These are phyloP conservation scores for Phytophthora lateralis DNA, from an alignment of 352 stramenopile genomes.

Conservation along the genomic window DNA sequence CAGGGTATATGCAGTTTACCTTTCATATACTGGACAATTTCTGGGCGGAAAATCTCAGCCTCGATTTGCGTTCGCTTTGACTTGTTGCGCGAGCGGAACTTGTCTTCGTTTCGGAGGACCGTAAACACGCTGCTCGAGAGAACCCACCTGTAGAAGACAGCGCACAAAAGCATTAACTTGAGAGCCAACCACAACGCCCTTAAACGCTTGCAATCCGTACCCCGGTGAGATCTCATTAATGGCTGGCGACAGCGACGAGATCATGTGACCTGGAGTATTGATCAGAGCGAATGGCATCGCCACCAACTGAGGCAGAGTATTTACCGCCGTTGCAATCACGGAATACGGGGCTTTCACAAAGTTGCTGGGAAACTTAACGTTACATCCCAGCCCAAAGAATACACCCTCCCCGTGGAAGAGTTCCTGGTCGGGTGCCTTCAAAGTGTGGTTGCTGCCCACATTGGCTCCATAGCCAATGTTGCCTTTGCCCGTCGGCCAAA, in stretches of 20 bases:
- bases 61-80: constrained; percentile 74
- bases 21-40: constrained; percentile 85
- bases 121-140: constrained; percentile 91
- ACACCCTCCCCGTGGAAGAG: constrained; percentile 92
- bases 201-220: constrained; percentile 20
- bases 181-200: background rate
- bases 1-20: constrained; percentile 36
- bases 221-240: constrained; percentile 87
- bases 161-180: constrained; percentile 1
- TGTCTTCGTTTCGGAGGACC: constrained; percentile 88
- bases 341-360: constrained; percentile 93
- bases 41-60: constrained; percentile 64
- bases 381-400: constrained; percentile 95
- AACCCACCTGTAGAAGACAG: constrained; percentile 75
- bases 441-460: constrained; percentile 97
- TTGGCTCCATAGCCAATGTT: constrained; percentile 96
- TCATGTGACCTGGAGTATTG: constrained; percentile 73
- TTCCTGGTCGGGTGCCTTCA: constrained; percentile 92
- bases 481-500: constrained; percentile 93
- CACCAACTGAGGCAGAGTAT: constrained; percentile 87
- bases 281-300: constrained; percentile 84
- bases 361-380: constrained; percentile 96
- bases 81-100: constrained; percentile 85
- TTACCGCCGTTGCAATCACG: constrained; percentile 93
- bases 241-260: constrained; percentile 79